phyloP scores from a whole-genome alignment of 371 early-diverging fungal genomes.

The Mortierella sp. region DNA sequence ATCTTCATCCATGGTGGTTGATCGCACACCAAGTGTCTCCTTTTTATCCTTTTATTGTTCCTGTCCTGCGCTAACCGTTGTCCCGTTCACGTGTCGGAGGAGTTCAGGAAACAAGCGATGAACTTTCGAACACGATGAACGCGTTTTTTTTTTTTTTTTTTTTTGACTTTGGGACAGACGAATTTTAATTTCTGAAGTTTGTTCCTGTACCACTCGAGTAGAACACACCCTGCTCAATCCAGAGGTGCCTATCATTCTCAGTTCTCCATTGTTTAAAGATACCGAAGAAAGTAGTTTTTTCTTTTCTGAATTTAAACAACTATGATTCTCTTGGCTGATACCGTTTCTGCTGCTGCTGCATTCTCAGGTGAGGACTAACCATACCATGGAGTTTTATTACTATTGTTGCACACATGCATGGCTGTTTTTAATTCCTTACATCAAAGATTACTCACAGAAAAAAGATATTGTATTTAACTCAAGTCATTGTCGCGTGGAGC shows the following conservation, averaged over 20 bases:
- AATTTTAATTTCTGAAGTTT: background rate
- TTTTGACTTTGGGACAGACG: background rate
- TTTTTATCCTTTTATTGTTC: background rate
- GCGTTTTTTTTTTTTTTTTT: slow-evolving; percentile 2
- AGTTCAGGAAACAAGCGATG: background rate
- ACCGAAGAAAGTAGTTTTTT: too few species aligned
- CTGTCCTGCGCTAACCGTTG: background rate
- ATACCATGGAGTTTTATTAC: too few species aligned
- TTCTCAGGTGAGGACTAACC: too few species aligned
- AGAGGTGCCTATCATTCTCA: background rate
- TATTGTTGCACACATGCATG: too few species aligned
- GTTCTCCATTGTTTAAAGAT: too few species aligned
- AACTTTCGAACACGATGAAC: background rate
- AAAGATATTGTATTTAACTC: too few species aligned
- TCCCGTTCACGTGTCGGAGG: background rate
- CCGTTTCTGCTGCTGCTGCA: too few species aligned
- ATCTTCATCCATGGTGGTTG: background rate
- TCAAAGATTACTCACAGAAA: too few species aligned
- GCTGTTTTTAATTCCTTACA: too few species aligned
- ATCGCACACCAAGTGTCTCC: background rate
- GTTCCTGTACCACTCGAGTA: background rate
- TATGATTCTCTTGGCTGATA: too few species aligned
- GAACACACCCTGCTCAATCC: background rate
- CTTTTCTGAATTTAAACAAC: too few species aligned
- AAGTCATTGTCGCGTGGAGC: too few species aligned